Evolutionary conservation across 352 stramenopile genomes (phyloP), one percentile per base, ranked within the genome.

Genomic region (Blastocystis sp.): DNA sequence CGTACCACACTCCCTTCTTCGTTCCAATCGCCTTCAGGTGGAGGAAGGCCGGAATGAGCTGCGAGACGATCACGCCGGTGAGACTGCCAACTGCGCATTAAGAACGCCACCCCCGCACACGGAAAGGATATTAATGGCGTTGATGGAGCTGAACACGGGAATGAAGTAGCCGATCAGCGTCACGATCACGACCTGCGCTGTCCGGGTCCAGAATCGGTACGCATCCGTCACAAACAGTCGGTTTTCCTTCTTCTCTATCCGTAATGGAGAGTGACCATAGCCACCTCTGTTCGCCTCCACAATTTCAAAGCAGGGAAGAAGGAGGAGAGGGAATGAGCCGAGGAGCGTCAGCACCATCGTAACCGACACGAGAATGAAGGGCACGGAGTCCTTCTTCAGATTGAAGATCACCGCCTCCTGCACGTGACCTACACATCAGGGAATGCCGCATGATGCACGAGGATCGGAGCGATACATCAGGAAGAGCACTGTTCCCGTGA

Each of bases 381-480:
- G 24, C 33, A 80, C 29, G 3, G 69, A 80, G 39, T 80, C n/a
- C 13, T 51, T 26, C n/a, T 37, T 37, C 13, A 80, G 35, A 62
- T 80, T 80, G 35, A 80, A 29, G 2, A 80, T 37, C 24, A 80
- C 60, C 24, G 69, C 69, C 19, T 63, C 41, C 21, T 65, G 60
- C 21, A 65, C 26, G 45, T 55, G 45, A 16, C 60, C 60, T 65
- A 9, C 4, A 65, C 4, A 33, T 33, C 21, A 65, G 6, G 21
- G 12, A 24, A 33, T 33, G 26, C 2, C 63, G 1, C 6, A 65
- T 10, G 21, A 2, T 24, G 0, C 9, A 55, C 39, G 12, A 63
- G 69, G 69, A 62, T 80, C 69, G 35, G 39, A 51, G 41, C 74
- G 51, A 62, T 66, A 85, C 74, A 85, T 85, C 24, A 85, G 74